A percentile compares a stretch with the other conserved stretches of the same genome.
Conservation (phyloP, 768 basidiomycete genomes). For the Sporobolomyces roseus region DNA sequence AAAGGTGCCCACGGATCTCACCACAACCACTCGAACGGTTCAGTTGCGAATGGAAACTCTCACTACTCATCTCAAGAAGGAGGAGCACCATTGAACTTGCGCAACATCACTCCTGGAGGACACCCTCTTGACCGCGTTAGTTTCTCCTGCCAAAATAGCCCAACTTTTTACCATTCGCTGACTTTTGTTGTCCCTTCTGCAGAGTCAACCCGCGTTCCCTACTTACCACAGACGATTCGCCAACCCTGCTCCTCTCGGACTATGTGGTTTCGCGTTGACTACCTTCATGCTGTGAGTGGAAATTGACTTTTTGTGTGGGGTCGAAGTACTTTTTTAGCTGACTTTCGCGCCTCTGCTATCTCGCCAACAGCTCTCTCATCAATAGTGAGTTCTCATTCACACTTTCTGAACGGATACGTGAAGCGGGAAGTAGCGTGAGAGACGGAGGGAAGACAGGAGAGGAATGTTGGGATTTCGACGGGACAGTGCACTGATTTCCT, state of each 20-base stretch:
- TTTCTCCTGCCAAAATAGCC: too few relatives aligned
- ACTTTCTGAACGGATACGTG: too few relatives aligned
- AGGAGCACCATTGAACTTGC: slow-evolving; percentile 31
- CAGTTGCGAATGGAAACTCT: slow-evolving; percentile 2
- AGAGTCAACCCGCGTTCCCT: slow-evolving; percentile 43
- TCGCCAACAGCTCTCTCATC: slow-evolving; percentile 23
- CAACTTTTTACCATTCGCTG: not conserved
- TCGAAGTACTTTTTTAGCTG: too few relatives aligned
- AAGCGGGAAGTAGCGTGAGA: too few relatives aligned
- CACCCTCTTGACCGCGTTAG: slow-evolving; percentile 22
- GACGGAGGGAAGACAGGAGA: too few relatives aligned
- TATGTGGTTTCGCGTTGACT: slow-evolving; percentile 46
- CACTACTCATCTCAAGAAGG: slow-evolving; percentile 30
- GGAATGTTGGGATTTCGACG: too few relatives aligned
- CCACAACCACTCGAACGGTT: not conserved
- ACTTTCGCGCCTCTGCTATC: too few relatives aligned
- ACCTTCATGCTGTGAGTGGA: slow-evolving; percentile 47
- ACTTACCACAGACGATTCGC: slow-evolving; percentile 45
- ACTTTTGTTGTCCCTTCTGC: slow-evolving; percentile 16
- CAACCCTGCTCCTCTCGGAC: slow-evolving; percentile 39
- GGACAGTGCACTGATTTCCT: not conserved
- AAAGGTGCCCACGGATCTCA: slow-evolving; percentile 4
- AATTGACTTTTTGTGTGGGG: too few relatives aligned
- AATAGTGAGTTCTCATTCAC: slow-evolving; percentile 19
- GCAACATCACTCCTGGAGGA: slow-evolving; percentile 37